These are phyloP conservation scores for Ichthyophonus hoferi DNA, from an alignment of 208 protist genomes.

Conservation along the genomic window DNA sequence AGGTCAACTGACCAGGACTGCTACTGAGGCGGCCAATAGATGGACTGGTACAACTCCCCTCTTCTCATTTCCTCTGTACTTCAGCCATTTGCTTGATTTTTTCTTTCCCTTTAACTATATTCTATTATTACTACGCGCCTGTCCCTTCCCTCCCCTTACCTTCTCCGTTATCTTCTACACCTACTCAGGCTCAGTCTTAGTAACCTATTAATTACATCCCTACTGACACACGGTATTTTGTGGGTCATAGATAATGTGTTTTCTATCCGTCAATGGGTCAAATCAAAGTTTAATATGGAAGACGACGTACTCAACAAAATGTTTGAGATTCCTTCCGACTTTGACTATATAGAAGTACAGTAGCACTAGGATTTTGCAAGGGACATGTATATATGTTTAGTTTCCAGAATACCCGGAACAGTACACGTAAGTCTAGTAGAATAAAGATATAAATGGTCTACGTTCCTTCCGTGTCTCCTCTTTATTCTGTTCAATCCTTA, in stretches of 20 bases:
- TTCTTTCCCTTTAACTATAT: neutral
- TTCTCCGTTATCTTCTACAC: neutral
- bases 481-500: too few species aligned
- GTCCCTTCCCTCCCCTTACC: neutral
- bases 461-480: too few species aligned
- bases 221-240: too few species aligned
- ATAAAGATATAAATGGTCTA: too few species aligned
- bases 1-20: neutral
- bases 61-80: neutral
- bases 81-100: neutral
- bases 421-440: too few species aligned
- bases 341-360: constrained; percentile 25
- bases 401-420: too few species aligned
- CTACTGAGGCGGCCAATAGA: neutral
- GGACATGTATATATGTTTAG: too few species aligned
- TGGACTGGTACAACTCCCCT: constrained; percentile 22
- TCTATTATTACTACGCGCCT: neutral
- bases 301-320: neutral
- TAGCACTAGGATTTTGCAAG: neutral
- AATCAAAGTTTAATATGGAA: neutral
- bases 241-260: constrained; percentile 42
- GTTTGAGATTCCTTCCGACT: constrained; percentile 17
- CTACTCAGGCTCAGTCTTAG: too few species aligned
- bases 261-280: neutral
- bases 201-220: too few species aligned